These are phyloP conservation scores for Tricholoma flavovirens DNA, from an alignment of 768 basidiomycete species.

Conservation along the genomic window DNA sequence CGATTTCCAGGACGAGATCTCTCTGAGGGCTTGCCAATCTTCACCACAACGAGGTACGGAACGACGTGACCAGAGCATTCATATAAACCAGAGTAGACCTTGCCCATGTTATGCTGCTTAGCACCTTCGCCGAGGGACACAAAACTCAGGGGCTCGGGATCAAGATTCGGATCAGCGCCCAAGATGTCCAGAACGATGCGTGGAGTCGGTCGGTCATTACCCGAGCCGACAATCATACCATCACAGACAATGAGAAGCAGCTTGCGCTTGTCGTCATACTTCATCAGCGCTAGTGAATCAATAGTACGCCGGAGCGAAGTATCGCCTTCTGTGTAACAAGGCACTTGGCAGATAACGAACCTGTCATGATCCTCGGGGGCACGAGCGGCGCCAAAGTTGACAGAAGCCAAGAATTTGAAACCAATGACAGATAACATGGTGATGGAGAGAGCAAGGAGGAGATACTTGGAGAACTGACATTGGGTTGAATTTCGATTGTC, in stretches of 20 bases:
- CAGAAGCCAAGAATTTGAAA: constrained; percentile 86
- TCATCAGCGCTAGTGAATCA: constrained; percentile 88
- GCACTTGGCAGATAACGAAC: constrained; percentile 94
- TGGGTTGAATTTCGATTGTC: constrained; percentile 91
- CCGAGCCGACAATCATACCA: constrained; percentile 96
- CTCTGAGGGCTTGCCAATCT: constrained; percentile 94
- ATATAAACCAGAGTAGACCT: constrained; percentile 94
- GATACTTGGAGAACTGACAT: constrained; percentile 87
- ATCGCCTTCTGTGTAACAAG: constrained; percentile 97
- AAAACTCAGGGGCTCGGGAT: constrained; percentile 95
- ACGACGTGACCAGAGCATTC: constrained; percentile 94
- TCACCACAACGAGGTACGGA: constrained; percentile 88
- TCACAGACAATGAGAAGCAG: constrained; percentile 91
- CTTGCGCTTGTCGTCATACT: constrained; percentile 98
- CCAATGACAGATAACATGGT: constrained; percentile 93
- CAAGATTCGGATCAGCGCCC: constrained; percentile 86
- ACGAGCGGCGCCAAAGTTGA: constrained; percentile 67
- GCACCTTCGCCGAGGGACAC: constrained; percentile 89
- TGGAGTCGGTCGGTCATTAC: constrained; percentile 94
- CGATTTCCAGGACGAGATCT: constrained; percentile 91
- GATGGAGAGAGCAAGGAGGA: constrained; percentile 82
- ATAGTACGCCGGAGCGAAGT: constrained; percentile 80
- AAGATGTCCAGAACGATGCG: constrained; percentile 96
- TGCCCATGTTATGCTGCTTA: constrained; percentile 97
- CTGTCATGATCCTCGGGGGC: constrained; percentile 91